A percentile compares a stretch with the other conserved stretches of the same genome.
These are phyloP conservation scores for Paramecium tetraurelia DNA, from an alignment of 73 alveolate genomes.

Conservation along the genomic window DNA sequence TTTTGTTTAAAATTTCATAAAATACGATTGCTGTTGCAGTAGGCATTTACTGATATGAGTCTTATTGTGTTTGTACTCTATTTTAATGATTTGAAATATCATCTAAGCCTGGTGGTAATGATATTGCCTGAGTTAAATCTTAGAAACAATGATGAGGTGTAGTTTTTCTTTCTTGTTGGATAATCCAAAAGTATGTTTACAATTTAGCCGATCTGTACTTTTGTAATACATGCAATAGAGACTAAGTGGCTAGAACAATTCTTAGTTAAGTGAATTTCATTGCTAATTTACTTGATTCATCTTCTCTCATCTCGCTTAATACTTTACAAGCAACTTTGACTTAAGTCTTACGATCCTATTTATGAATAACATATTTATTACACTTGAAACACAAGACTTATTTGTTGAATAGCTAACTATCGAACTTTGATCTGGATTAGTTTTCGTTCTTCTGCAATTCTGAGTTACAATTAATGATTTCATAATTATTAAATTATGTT, in stretches of 20 bases:
- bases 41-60: neutral
- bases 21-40: neutral
- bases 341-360: neutral
- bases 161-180: neutral
- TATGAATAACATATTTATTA: neutral
- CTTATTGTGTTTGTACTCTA: neutral
- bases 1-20: neutral
- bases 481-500: neutral
- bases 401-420: neutral
- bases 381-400: neutral
- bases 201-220: neutral
- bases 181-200: neutral
- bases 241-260: neutral
- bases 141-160: neutral
- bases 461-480: neutral
- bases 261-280: constrained; percentile 15
- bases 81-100: neutral
- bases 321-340: constrained; percentile 16
- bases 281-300: neutral
- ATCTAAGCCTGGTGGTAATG: neutral
- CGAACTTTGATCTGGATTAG: neutral
- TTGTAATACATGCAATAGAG: neutral
- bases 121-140: neutral
- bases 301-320: constrained; percentile 15
- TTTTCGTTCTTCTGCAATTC: neutral